Base-by-base conservation (phyloP, 148 eudicot genomes). In the Nepenthes gracilis region DNA sequence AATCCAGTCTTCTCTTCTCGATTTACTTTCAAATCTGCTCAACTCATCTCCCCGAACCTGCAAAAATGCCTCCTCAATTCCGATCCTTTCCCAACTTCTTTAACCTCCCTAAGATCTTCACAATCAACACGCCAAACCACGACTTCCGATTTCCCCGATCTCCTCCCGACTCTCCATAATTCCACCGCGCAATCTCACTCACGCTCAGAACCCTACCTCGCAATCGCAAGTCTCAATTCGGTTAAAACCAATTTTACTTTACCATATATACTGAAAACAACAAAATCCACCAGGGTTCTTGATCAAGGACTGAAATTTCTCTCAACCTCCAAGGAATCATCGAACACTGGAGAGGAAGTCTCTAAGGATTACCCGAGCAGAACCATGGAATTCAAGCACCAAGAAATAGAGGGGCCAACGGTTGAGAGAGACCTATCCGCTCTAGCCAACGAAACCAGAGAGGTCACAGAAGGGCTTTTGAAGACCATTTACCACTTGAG, bases 381-480 rank as follows among this genome's bases (percentile, higher is more conserved):
- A 59, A 67, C 37, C 59, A 68, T 71, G 1, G 67, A 75, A 49
- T 77, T 83, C 64, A 79, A 81, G 80, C 93, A 88, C 73, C 92
- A 88, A 58, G 96, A 85, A 36, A 88, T 88, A 47, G 85, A 81
- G 32, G 96, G 89, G 0, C 87, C 96, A 1, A 88, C 92, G 0
- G 96, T 88, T n/a, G 93, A 85, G 43, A 74, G 85, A 1, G 96
- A 88, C 50, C 51, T 71, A 12, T 85, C 96, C 0, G 72, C 86
- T 1, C 58, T 88, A 0, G 96, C 87, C 5, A 62, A 64, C 62
- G 80, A 76, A 52, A 54, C 70, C 0, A 35, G 80, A 7, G 65
- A 76, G 37, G 80, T 72, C 6, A 64, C 63, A 1, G 64, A 57
- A 7, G 36, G 67, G n/a, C 49, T 76, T 1, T 66, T 72, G 68